These are phyloP conservation scores for Aureobasidium musti DNA, from an alignment of 2,329 filamentous ascomycete genomes.

Conservation along the genomic window DNA sequence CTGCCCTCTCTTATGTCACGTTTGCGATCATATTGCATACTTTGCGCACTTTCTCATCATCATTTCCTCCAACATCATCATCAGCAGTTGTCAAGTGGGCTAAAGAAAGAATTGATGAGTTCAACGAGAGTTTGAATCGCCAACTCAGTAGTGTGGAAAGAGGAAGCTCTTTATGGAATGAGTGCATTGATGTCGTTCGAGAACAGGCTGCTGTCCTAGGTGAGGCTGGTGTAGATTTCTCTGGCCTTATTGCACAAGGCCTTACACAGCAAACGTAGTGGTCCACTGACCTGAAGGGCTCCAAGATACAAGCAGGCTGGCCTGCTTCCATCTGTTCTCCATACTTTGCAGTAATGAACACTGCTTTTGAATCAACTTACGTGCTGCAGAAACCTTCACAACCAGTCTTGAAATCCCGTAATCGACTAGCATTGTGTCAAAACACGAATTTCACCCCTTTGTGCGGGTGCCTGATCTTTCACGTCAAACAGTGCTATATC, in stretches of 20 bases:
- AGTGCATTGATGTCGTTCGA: slow-evolving; percentile 79
- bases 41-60: slow-evolving; percentile 52
- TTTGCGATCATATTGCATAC: slow-evolving; percentile 95
- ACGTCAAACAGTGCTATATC: background rate
- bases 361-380: background rate
- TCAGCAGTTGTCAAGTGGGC: slow-evolving; percentile 97
- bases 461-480: background rate
- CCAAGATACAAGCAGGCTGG: background rate
- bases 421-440: background rate
- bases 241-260: slow-evolving; percentile 71
- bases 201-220: slow-evolving; percentile 77
- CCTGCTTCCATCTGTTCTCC: slow-evolving; percentile 1
- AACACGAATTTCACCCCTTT: background rate
- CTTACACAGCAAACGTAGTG: slow-evolving; percentile 18
- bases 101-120: slow-evolving; percentile 90
- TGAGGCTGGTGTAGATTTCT: slow-evolving; percentile 89
- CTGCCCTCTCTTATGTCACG: slow-evolving; percentile 92
- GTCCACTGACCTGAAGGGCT: background rate
- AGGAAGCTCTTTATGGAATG: slow-evolving; percentile 73
- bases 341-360: background rate
- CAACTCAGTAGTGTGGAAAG: slow-evolving; percentile 85
- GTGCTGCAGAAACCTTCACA: background rate
- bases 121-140: slow-evolving; percentile 77
- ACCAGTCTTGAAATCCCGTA: background rate
- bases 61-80: slow-evolving; percentile 80